Conservation (phyloP, 805 yeast genomes). For the Grigorovia yakushimaensis region DNA sequence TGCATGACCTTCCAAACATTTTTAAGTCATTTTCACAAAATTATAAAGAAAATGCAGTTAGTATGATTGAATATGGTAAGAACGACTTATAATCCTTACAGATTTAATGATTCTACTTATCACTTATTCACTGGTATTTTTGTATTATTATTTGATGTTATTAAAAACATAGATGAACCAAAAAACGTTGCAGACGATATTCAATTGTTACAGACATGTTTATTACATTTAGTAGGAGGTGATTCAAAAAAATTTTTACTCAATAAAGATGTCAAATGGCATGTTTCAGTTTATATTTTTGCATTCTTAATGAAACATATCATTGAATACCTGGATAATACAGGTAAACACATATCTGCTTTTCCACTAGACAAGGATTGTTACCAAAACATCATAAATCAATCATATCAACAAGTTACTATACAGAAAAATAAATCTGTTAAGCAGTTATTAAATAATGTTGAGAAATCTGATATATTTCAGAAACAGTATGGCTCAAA, state of each 20-base stretch:
- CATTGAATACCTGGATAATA: not conserved
- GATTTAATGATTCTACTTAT: slow-evolving; percentile 17
- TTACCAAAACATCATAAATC: slow-evolving; percentile 8
- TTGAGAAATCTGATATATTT: slow-evolving; percentile 1
- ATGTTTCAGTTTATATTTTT: slow-evolving; percentile 16
- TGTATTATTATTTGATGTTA: slow-evolving; percentile 12
- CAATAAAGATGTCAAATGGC: slow-evolving; percentile 20
- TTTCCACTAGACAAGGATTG: not conserved
- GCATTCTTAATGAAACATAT: slow-evolving; percentile 15
- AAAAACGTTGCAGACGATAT: slow-evolving; percentile 8
- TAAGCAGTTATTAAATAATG: slow-evolving; percentile 2
- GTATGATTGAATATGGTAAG: slow-evolving; percentile 13
- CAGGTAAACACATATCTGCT: not conserved
- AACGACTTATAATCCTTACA: slow-evolving; percentile 14
- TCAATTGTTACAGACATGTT: slow-evolving; percentile 8
- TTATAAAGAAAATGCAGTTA: slow-evolving; percentile 8
- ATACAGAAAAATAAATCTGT: slow-evolving; percentile 13
- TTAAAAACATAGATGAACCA: slow-evolving; percentile 13
- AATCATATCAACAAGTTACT: slow-evolving; percentile 7
- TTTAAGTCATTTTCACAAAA: slow-evolving; percentile 9
- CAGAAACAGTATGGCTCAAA: not conserved
- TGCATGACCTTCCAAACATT: slow-evolving; percentile 8
- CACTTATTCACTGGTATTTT: slow-evolving; percentile 18
- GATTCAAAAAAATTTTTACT: slow-evolving; percentile 10
- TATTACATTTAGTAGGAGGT: slow-evolving; percentile 15